Evolutionary conservation across 371 early-diverging fungal genomes (phyloP), one percentile per base, ranked within the genome.

Genomic region (Mortierella sp.): DNA sequence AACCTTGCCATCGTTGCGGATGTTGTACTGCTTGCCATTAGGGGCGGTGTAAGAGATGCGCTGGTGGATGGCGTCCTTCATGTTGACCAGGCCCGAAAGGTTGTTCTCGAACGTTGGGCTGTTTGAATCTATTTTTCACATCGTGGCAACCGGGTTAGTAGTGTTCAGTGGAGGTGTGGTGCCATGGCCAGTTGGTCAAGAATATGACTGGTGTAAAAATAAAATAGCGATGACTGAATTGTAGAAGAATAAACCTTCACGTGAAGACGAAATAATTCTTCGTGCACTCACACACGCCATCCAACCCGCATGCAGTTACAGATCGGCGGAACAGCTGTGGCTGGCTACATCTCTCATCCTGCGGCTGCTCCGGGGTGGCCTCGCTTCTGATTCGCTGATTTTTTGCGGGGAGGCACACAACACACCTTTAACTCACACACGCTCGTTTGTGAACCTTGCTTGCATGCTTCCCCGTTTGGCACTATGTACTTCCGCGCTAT

Each of bases 91-190:
- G 28, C 98, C 98, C 56, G 86, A 86, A 47, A 96, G 54, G 76
- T 87, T 80, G 85, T 94, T 95, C 54, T 91, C 89, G 95, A 96
- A 97, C n/a, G 97, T 96, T 23, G 97, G 97, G 7, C 94, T 86
- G 80, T 89, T 95, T 41, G 97, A 97, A 82, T 97, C 97, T 90
- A 75, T 30, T 9, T 15, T 9, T 17, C 19, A 8, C 23, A 52
- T 42, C 32, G 11, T 11, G 37, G 37, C 37, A 34, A 11, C 14
- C 37, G 37, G 14, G 37, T 34, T 34, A 34, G 37, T 34, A 14
- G n/a, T n/a, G n/a, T n/a, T n/a, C n/a, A 1, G 37, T 34, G 37
- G 37, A 11, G 7, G 37, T 11, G 37, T 34, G 4, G 37, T 4
- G 7, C 14, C 37, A 34, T 34, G 4, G 37, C 37, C 37, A 11